phyloP scores from a whole-genome alignment of 1,284 basidiomycete genomes.

The Puccinia polysora region DNA sequence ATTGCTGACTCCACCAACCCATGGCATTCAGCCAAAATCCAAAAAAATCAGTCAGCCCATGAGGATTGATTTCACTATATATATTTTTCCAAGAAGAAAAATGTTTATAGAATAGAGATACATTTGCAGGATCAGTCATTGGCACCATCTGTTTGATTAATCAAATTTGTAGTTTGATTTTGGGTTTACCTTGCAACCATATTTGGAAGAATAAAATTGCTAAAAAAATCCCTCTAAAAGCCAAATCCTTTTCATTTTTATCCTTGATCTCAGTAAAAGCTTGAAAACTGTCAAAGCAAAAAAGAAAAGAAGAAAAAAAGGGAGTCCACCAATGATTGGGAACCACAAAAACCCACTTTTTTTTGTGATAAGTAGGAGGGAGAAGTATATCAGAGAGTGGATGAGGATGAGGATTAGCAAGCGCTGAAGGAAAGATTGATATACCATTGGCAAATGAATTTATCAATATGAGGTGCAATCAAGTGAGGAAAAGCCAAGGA shows the following conservation, averaged over 20 bases:
- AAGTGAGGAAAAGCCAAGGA: conserved; percentile 82
- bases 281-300: conserved; percentile 60
- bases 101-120: neutral
- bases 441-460: conserved; percentile 86
- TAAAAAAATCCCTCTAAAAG: conserved; percentile 93
- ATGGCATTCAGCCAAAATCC: conserved; percentile 65
- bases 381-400: neutral
- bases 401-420: neutral
- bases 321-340: too few relatives aligned
- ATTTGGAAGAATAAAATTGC: conserved; percentile 71
- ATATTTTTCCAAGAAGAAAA: conserved; percentile 59
- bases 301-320: neutral
- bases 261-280: conserved; percentile 93
- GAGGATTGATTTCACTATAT: conserved; percentile 57
- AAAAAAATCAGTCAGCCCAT: conserved; percentile 38
- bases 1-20: conserved; percentile 84
- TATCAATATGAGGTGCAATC: conserved; percentile 81
- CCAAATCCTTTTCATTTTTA: conserved; percentile 99
- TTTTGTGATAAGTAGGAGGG: neutral
- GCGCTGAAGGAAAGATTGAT: conserved; percentile 7
- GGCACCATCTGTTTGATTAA: too few relatives aligned
- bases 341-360: neutral
- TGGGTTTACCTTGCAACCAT: too few relatives aligned
- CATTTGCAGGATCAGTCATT: neutral
- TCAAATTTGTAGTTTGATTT: too few relatives aligned